Percentiles rank a stretch among this genome's conserved stretches.
Evolutionary conservation across 345 rosid species (phyloP).

Genomic region (Aegle marmelos): DNA sequence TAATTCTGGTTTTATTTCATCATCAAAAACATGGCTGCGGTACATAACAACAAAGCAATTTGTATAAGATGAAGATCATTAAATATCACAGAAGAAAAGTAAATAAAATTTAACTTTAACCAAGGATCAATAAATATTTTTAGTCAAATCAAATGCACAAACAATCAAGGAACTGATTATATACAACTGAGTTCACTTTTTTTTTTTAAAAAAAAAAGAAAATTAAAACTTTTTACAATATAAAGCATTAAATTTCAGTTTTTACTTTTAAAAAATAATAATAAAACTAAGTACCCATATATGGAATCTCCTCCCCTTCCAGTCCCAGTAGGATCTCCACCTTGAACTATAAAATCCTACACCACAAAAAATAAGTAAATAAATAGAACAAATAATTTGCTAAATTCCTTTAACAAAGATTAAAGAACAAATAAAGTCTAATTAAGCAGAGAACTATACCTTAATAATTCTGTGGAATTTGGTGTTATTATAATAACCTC

Average conservation of each 20-base stretch:
- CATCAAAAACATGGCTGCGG: constrained; percentile 70
- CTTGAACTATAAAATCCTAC: constrained; percentile 96
- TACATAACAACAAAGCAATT: background rate
- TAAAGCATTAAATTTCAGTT: too few species aligned
- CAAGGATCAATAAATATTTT: background rate
- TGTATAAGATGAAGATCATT: background rate
- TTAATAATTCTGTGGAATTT: constrained; percentile 88
- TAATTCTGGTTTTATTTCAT: constrained; percentile 78
- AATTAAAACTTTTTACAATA: background rate
- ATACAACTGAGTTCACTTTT: too few species aligned
- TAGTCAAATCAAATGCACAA: background rate
- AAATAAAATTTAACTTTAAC: background rate
- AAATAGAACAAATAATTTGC: constrained; percentile 1
- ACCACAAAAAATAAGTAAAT: constrained; percentile 1
- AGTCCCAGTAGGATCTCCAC: constrained; percentile 98
- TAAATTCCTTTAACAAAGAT: background rate
- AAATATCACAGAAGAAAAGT: background rate
- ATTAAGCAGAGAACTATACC: constrained; percentile 33
- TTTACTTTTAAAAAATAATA: background rate
- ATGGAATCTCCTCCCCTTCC: constrained; percentile 95
- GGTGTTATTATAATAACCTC: constrained; percentile 81
- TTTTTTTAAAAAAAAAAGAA: background rate
- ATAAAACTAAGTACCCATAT: constrained; percentile 52
- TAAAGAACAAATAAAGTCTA: background rate
- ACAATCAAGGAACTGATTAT: background rate